Evolutionary conservation across 768 basidiomycete species (phyloP).

Genomic region (Auriscalpium microsporum): DNA sequence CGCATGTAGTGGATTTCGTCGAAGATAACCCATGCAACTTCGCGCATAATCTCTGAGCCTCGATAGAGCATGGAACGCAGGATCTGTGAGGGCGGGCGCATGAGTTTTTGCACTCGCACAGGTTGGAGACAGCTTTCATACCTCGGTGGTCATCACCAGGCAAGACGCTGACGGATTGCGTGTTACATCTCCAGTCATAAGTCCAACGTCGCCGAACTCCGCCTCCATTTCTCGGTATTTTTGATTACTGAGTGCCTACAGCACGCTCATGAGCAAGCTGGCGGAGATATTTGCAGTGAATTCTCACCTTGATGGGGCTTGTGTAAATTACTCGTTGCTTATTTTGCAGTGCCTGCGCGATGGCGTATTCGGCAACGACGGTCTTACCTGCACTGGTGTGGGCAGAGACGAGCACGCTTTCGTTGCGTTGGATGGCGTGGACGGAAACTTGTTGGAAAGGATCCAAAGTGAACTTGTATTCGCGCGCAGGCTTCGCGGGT

Average conservation of each 20-base stretch:
- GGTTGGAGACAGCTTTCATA: conserved; percentile 25
- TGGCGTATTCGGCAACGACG: conserved; percentile 98
- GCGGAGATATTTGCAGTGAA: too few relatives aligned
- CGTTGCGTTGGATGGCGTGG: conserved; percentile 91
- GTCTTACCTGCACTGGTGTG: conserved; percentile 99
- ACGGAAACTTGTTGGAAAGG: conserved; percentile 96
- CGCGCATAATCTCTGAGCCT: conserved; percentile 97
- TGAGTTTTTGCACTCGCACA: background rate
- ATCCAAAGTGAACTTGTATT: conserved; percentile 94
- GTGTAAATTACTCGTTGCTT: conserved; percentile 98
- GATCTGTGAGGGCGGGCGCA: conserved; percentile 49
- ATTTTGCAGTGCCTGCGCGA: conserved; percentile 89
- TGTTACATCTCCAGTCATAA: conserved; percentile 99
- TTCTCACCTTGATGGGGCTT: conserved; percentile 92
- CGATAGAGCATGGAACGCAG: conserved; percentile 97
- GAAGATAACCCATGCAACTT: conserved; percentile 99
- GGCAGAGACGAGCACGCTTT: conserved; percentile 95
- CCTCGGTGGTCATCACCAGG: conserved; percentile 99
- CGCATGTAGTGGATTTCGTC: conserved; percentile 99
- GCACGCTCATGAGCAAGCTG: background rate
- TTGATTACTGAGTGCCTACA: conserved; percentile 93
- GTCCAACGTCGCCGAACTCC: conserved; percentile 94
- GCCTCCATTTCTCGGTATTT: conserved; percentile 98
- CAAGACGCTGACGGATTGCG: conserved; percentile 97
- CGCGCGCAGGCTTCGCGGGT: conserved; percentile 79